Evolutionary conservation across 1,284 basidiomycete genomes (phyloP).

Genomic region (Ceratobasidium sp.): DNA sequence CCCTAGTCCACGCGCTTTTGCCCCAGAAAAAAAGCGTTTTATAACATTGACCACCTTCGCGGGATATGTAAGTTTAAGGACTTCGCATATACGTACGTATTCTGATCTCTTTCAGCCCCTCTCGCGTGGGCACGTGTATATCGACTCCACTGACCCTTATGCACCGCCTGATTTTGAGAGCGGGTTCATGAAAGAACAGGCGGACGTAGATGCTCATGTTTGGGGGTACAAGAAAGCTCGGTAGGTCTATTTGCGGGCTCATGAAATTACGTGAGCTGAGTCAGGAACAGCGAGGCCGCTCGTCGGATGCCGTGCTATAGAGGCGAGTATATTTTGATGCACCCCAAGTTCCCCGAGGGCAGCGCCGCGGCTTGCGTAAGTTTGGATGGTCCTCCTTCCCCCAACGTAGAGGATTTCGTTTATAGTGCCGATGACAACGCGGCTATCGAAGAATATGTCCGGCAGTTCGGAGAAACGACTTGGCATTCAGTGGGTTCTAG

Average conservation of each 20-base stretch:
- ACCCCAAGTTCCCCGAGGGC: conserved; percentile 59
- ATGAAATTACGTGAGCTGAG: conserved; percentile 1
- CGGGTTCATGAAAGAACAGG: conserved; percentile 44
- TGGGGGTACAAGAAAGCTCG: conserved; percentile 65
- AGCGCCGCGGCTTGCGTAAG: conserved; percentile 54
- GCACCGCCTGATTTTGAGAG: conserved; percentile 43
- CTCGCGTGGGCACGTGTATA: conserved; percentile 45
- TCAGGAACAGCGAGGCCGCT: conserved; percentile 54
- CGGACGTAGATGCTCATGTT: conserved; percentile 60
- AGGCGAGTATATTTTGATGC: conserved; percentile 44
- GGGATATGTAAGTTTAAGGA: conserved; percentile 10
- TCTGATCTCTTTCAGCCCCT: conserved; percentile 38
- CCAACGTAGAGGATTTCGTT: conserved; percentile 56
- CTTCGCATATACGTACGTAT: background rate
- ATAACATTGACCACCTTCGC: conserved; percentile 7
- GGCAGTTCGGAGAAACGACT: conserved; percentile 45
- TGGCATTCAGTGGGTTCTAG: conserved; percentile 45
- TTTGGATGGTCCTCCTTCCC: conserved; percentile 50
- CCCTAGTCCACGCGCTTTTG: conserved; percentile 48
- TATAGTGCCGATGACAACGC: conserved; percentile 65
- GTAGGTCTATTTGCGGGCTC: conserved; percentile 20
- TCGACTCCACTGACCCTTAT: conserved; percentile 43
- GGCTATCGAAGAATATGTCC: conserved; percentile 55
- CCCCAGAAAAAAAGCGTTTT: background rate
- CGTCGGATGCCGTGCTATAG: conserved; percentile 63